These are phyloP conservation scores for Backusella luteola DNA, from an alignment of 192 early-diverging fungal species.

Conservation along the genomic window DNA sequence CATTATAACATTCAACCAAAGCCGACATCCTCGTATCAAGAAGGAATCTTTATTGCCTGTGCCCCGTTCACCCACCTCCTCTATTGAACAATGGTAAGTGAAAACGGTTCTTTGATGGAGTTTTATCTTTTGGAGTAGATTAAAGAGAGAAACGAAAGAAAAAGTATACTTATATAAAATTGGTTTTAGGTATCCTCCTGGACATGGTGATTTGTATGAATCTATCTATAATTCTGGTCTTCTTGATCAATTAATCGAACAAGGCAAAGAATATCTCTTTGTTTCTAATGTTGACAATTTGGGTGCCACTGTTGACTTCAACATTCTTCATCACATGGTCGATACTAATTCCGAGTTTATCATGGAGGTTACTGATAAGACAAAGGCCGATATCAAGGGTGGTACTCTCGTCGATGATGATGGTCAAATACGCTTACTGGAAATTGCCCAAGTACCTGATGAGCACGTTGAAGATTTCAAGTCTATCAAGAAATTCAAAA, in stretches of 20 bases:
- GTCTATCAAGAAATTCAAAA: slow-evolving; percentile 99
- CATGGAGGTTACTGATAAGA: slow-evolving; percentile 99
- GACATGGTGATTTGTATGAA: slow-evolving; percentile 99
- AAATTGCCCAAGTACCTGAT: slow-evolving; percentile 98
- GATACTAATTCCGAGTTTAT: slow-evolving; percentile 87
- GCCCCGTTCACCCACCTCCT: slow-evolving; percentile 64
- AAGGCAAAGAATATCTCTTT: slow-evolving; percentile 98
- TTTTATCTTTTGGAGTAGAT: neutral
- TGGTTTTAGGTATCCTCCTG: slow-evolving; percentile 82
- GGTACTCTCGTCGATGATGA: slow-evolving; percentile 99
- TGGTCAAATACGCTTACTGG: slow-evolving; percentile 86
- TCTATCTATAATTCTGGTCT: slow-evolving; percentile 89
- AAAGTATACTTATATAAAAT: neutral
- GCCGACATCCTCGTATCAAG: slow-evolving; percentile 88
- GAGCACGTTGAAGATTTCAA: slow-evolving; percentile 99
- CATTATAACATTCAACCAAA: slow-evolving; percentile 98
- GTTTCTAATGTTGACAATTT: slow-evolving; percentile 99
- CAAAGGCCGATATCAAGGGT: slow-evolving; percentile 99
- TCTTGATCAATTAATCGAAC: slow-evolving; percentile 87
- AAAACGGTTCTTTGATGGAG: neutral
- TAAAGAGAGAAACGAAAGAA: neutral
- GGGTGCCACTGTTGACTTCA: slow-evolving; percentile 93
- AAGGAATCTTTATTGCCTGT: slow-evolving; percentile 91
- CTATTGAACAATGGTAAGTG: slow-evolving; percentile 62
- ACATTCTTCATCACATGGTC: slow-evolving; percentile 91